Evolutionary conservation across 768 basidiomycete species (phyloP), one percentile per base, ranked within the genome.

Genomic region (Auriscalpium microsporum): DNA sequence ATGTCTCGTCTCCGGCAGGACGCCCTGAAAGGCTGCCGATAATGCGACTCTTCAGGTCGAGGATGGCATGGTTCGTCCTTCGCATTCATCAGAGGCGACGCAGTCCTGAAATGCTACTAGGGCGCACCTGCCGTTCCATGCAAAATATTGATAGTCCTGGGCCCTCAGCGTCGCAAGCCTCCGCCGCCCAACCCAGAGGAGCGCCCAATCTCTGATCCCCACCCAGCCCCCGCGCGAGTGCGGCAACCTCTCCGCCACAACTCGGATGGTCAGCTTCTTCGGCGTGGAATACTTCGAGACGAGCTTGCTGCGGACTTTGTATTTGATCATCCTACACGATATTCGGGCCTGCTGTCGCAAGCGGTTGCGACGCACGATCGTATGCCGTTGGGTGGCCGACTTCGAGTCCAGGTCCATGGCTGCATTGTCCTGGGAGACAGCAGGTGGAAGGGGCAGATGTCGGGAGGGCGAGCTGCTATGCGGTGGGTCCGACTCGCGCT

Each of bases 391-490:
- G 2, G 40, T 17, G 23, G 23, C 23, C 5, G 23, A 5, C 23
- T 2, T 5, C 23, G 2, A 2, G 40, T 13, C 13, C 13, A 13
- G 13, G 40, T n/a, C n/a, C n/a, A 42, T 7, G 40, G 40, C 11
- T 2, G 40, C 7, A 4, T 11, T 11, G 40, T 42, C 40, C 3
- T 2, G 3, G n/a, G 7, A 2, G 40, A 28, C 23, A 28, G 23
- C 23, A 3, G 23, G 3, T 28, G 11, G 13, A 42, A 17, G 40
- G 3, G 40, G 13, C 3, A 4, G 40, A 11, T 11, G 13, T 2
- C 2, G 7, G 8, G 40, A 7, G 2, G 2, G 11, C 7, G 2
- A 7, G 13, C 8, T 4, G 7, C 4, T 2, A 11, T 4, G 2
- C 40, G 13, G 13, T 2, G 40, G 13, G 11, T 2, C n/a, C 4